Evolutionary conservation across 768 basidiomycete species (phyloP).

Genomic region (Pleurotus citrinopileatus): DNA sequence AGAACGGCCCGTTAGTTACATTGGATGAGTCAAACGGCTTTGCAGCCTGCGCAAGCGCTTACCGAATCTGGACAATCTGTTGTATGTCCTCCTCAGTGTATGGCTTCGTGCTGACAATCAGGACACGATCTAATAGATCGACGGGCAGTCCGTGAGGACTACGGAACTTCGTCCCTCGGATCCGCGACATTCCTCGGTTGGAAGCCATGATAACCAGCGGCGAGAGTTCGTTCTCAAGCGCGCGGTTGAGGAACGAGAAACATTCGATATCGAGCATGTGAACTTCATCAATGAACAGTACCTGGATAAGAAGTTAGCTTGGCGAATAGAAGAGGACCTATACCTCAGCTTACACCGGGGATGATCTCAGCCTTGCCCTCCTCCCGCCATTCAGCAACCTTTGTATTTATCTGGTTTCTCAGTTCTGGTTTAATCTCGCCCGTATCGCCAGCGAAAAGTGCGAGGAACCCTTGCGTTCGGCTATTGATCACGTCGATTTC

Average conservation of each 20-base stretch:
- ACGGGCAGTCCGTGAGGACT: slow-evolving; percentile 94
- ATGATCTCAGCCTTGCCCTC: slow-evolving; percentile 98
- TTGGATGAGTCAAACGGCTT: neutral
- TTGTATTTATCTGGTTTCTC: slow-evolving; percentile 93
- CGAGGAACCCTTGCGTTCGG: slow-evolving; percentile 96
- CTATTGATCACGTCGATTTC: slow-evolving; percentile 99
- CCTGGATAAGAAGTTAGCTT: slow-evolving; percentile 40
- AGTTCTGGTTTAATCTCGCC: slow-evolving; percentile 98
- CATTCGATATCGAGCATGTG: slow-evolving; percentile 99
- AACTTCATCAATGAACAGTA: slow-evolving; percentile 98
- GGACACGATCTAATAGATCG: slow-evolving; percentile 90
- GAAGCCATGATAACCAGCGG: slow-evolving; percentile 98
- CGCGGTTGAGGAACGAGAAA: slow-evolving; percentile 97
- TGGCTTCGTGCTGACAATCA: slow-evolving; percentile 92
- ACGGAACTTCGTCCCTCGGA: slow-evolving; percentile 92
- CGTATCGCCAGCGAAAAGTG: slow-evolving; percentile 92
- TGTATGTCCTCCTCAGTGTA: slow-evolving; percentile 82
- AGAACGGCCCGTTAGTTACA: neutral
- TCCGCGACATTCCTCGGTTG: slow-evolving; percentile 91
- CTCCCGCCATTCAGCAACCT: slow-evolving; percentile 97
- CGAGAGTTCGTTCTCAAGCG: slow-evolving; percentile 89
- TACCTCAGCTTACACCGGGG: slow-evolving; percentile 68
- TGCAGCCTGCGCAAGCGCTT: slow-evolving; percentile 18
- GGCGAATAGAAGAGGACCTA: neutral
- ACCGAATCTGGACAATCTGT: slow-evolving; percentile 94